A percentile compares a stretch with the other conserved stretches of the same genome.
phyloP scores from a whole-genome alignment of 345 rosid genomes.

The Nephelium lappaceum region DNA sequence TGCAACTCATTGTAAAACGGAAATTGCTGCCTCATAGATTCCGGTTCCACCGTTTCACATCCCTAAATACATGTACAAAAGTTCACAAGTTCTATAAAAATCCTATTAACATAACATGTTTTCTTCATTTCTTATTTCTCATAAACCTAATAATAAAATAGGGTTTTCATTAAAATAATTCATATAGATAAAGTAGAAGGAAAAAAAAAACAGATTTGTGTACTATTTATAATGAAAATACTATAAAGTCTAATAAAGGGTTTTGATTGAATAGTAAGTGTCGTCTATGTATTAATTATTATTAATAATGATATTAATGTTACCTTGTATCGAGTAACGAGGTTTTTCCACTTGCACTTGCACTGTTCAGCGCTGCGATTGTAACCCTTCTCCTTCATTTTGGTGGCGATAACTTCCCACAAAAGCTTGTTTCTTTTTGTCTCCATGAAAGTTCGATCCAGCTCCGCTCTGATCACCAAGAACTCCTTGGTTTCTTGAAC shows the following conservation, averaged over 20 bases:
- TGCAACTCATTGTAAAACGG: constrained; percentile 83
- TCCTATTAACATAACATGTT: background rate
- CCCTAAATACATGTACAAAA: constrained; percentile 46
- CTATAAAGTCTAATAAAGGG: background rate
- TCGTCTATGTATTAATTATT: background rate
- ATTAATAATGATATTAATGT: background rate
- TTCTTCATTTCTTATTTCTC: no score
- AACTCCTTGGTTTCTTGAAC: constrained; percentile 86
- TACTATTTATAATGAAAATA: background rate
- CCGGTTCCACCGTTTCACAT: constrained; percentile 80
- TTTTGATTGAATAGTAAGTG: background rate
- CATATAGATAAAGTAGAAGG: background rate
- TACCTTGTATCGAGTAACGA: constrained; percentile 96
- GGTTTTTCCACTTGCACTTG: constrained; percentile 99
- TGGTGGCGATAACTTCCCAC: constrained; percentile 80
- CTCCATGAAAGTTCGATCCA: constrained; percentile 92
- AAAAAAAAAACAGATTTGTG: background rate
- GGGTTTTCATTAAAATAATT: constrained; percentile 25
- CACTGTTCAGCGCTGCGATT: constrained; percentile 98
- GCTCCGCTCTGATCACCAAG: constrained; percentile 72
- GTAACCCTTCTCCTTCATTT: constrained; percentile 80
- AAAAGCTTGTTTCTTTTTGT: constrained; percentile 89
- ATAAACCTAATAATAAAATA: background rate
- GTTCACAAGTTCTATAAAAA: background rate
- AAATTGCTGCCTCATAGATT: constrained; percentile 74